Conservation (phyloP, 2,329 filamentous ascomycete species). For the Penicillium sp. region DNA sequence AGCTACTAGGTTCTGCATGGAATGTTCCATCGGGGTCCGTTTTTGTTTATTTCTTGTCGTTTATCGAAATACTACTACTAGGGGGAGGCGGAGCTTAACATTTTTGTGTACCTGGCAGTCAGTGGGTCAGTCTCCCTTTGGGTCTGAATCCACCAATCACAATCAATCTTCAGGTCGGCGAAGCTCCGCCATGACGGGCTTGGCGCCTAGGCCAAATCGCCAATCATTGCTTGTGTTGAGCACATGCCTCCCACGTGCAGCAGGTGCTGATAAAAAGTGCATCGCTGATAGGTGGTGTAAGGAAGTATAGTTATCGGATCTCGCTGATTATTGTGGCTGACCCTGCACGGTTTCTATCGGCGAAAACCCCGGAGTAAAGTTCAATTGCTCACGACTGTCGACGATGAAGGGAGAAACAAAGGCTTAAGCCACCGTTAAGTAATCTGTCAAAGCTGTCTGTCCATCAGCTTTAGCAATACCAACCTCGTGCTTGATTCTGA, state of each 20-base stretch:
- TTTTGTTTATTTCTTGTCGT: neutral
- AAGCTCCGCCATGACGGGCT: slow-evolving; percentile 1
- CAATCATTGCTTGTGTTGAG: slow-evolving; percentile 11
- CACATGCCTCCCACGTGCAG: slow-evolving; percentile 13
- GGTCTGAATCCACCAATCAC: neutral
- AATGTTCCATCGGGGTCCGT: neutral
- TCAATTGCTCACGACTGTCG: neutral
- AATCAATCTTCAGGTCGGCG: neutral
- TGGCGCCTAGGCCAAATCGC: slow-evolving; percentile 2
- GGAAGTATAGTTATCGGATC: neutral
- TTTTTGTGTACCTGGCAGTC: slow-evolving; percentile 6
- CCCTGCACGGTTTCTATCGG: neutral
- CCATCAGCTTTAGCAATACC: neutral
- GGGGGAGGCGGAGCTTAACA: slow-evolving; percentile 1
- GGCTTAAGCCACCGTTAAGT: neutral
- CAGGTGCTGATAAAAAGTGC: neutral
- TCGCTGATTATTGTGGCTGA: neutral
- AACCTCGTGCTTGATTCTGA: neutral
- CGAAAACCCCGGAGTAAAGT: neutral
- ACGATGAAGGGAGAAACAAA: neutral
- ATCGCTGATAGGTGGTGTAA: neutral
- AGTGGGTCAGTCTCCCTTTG: neutral
- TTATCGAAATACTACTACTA: neutral
- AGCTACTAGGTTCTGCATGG: neutral
- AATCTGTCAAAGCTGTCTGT: neutral